A percentile compares a stretch with the other conserved stretches of the same genome.
These are phyloP conservation scores for Quercus variabilis DNA, from an alignment of 306 rosid genomes.

Conservation along the genomic window DNA sequence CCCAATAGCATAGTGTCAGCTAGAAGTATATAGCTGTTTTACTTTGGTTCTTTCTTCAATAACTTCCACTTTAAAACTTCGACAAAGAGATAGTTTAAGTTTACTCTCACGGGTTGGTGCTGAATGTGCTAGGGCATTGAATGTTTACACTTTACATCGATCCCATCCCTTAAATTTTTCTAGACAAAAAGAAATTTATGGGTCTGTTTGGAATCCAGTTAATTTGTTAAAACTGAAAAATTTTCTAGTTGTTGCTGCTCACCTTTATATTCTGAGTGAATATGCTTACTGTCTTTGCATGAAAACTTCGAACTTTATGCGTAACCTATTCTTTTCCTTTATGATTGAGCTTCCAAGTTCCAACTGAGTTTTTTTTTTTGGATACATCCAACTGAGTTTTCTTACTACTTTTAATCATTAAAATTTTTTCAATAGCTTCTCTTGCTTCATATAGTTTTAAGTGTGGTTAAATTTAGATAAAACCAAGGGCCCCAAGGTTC, in stretches of 20 bases:
- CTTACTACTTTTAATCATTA: neutral
- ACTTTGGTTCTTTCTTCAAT: neutral
- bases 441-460: neutral
- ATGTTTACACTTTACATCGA: neutral
- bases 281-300: too few relatives aligned
- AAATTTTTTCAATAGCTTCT: neutral
- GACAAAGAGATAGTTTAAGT: neutral
- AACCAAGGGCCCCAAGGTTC: neutral
- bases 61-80: neutral
- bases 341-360: neutral
- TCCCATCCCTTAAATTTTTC: neutral
- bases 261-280: too few relatives aligned
- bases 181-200: too few relatives aligned
- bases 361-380: neutral
- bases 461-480: neutral
- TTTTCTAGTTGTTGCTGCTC: too few relatives aligned
- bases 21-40: neutral
- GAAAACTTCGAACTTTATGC: neutral
- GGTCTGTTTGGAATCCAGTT: too few relatives aligned
- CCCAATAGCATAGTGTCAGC: neutral
- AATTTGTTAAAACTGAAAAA: too few relatives aligned
- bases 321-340: neutral
- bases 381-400: neutral
- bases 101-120: conserved; percentile 3
- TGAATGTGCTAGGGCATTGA: conserved; percentile 26